A percentile compares a stretch with the other conserved stretches of the same genome.
Evolutionary conservation across 2,329 filamentous ascomycete genomes (phyloP).

Genomic region (Herpotrichia juniperi): DNA sequence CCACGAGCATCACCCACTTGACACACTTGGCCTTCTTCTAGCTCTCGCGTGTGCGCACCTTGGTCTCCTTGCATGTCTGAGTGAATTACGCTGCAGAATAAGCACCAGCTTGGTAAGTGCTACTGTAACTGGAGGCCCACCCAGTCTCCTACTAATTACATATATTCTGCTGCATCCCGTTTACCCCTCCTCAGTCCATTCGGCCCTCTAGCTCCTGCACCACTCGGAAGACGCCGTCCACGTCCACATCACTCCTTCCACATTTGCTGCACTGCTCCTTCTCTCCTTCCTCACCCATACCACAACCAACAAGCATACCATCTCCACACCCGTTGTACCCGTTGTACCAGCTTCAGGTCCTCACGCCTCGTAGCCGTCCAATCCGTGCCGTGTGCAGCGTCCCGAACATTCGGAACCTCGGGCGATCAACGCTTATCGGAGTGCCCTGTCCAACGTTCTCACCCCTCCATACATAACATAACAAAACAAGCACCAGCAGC

Average conservation of each 20-base stretch:
- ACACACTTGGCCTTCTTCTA: constrained; percentile 14
- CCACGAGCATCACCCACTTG: constrained; percentile 3
- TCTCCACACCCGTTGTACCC: constrained; percentile 1
- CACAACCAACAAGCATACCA: background rate
- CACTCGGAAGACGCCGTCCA: constrained; percentile 7
- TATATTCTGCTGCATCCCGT: constrained; percentile 40
- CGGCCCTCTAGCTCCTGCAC: constrained; percentile 12
- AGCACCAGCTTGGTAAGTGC: constrained; percentile 31
- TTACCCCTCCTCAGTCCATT: constrained; percentile 36
- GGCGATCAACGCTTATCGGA: constrained; percentile 42
- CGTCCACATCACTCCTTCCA: background rate
- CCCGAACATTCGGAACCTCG: constrained; percentile 35
- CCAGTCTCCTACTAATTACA: constrained; percentile 25
- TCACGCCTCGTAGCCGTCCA: constrained; percentile 11
- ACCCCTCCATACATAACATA: constrained; percentile 1
- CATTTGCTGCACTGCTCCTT: background rate
- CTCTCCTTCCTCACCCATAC: background rate
- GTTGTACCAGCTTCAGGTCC: background rate
- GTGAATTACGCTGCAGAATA: constrained; percentile 28
- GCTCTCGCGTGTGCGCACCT: constrained; percentile 9
- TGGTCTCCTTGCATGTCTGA: constrained; percentile 15
- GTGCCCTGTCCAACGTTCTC: background rate
- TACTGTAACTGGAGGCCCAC: constrained; percentile 34
- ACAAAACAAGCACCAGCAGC: constrained; percentile 11
- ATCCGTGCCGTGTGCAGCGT: constrained; percentile 17